Evolutionary conservation across 2,329 filamentous ascomycete species (phyloP).

Genomic region (Gnomoniopsis smithogilvyi): DNA sequence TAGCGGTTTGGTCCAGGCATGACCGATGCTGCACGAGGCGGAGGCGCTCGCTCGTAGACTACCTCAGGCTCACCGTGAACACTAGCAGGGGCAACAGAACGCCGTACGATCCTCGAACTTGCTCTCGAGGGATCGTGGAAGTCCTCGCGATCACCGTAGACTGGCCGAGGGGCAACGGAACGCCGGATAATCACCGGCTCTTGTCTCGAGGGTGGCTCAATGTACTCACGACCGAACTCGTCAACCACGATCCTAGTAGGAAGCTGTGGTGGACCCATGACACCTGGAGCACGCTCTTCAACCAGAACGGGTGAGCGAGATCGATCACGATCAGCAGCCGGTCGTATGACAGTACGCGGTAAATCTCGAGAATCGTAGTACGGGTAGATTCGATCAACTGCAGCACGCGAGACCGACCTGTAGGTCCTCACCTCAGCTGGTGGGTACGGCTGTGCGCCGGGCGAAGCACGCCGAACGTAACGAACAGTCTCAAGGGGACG

Average conservation of each 20-base stretch:
- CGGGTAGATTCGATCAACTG: conserved; percentile 37
- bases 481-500: conserved; percentile 28
- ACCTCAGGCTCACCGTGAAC: conserved; percentile 48
- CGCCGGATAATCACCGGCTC: conserved; percentile 40
- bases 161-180: conserved; percentile 45
- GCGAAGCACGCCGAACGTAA: conserved; percentile 36
- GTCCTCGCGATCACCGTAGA: conserved; percentile 26
- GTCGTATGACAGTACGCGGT: conserved; percentile 45
- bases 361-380: conserved; percentile 41
- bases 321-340: conserved; percentile 44
- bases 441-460: conserved; percentile 32
- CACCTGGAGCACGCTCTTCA: conserved; percentile 39
- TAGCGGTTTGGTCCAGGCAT: conserved; percentile 44
- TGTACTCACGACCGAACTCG: conserved; percentile 77
- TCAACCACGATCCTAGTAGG: conserved; percentile 74
- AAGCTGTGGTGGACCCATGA: conserved; percentile 49
- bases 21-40: conserved; percentile 44
- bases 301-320: conserved; percentile 46
- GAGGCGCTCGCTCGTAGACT: conserved; percentile 62
- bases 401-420: conserved; percentile 39
- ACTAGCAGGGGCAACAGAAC: conserved; percentile 47
- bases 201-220: conserved; percentile 46
- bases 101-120: conserved; percentile 32
- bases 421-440: conserved; percentile 35
- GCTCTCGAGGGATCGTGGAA: conserved; percentile 20